Evolutionary conservation across 192 early-diverging fungal species (phyloP).

Genomic region (Powellomyces hirtus): DNA sequence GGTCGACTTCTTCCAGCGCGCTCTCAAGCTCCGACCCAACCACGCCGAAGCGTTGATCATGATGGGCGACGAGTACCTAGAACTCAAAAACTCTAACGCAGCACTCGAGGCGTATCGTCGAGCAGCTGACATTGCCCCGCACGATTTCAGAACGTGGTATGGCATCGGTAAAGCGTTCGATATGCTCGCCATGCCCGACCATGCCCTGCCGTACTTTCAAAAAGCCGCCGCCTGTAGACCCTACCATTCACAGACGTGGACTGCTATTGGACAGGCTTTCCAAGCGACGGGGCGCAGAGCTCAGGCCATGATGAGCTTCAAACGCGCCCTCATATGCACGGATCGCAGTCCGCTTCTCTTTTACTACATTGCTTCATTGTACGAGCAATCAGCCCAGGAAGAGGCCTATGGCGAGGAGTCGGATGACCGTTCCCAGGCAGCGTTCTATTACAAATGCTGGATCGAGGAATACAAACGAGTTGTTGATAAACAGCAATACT

Average conservation of each 20-base stretch:
- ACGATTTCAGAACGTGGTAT: slow-evolving; percentile 90
- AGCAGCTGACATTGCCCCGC: slow-evolving; percentile 74
- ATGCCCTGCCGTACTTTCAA: slow-evolving; percentile 80
- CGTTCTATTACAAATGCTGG: slow-evolving; percentile 30
- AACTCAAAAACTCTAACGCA: slow-evolving; percentile 83
- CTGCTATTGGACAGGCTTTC: slow-evolving; percentile 71
- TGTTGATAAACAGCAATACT: slow-evolving; percentile 1
- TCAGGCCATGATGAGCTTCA: slow-evolving; percentile 74
- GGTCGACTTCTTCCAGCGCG: slow-evolving; percentile 80
- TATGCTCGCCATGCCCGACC: slow-evolving; percentile 75
- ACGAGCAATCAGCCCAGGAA: neutral
- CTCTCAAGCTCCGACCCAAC: slow-evolving; percentile 73
- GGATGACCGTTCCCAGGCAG: slow-evolving; percentile 7
- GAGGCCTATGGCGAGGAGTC: neutral
- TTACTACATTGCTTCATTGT: slow-evolving; percentile 16
- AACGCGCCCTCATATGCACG: slow-evolving; percentile 64
- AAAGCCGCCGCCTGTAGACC: slow-evolving; percentile 71
- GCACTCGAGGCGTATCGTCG: slow-evolving; percentile 86
- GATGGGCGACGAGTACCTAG: slow-evolving; percentile 93
- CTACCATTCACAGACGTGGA: slow-evolving; percentile 87
- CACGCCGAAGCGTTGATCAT: slow-evolving; percentile 86
- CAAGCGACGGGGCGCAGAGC: slow-evolving; percentile 31
- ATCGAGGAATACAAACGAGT: slow-evolving; percentile 5
- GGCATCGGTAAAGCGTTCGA: slow-evolving; percentile 90
- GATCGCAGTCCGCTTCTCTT: slow-evolving; percentile 59